These are phyloP conservation scores for Pythium apleroticum DNA, from an alignment of 352 stramenopile genomes.

Conservation along the genomic window DNA sequence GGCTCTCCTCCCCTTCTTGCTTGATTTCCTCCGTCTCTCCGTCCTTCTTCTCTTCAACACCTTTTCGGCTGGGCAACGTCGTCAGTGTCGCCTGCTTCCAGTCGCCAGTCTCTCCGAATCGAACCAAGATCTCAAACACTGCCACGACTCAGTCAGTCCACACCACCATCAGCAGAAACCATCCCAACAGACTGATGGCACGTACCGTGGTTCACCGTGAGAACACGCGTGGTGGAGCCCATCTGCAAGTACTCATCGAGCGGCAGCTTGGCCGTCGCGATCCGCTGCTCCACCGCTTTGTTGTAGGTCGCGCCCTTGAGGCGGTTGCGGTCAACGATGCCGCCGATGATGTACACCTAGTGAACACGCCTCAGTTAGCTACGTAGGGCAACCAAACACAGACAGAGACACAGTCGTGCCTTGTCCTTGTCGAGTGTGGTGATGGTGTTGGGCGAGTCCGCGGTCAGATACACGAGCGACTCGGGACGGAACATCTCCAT, in stretches of 20 bases:
- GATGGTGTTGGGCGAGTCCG: constrained; percentile 92
- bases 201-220: constrained; percentile 89
- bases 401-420: constrained; percentile 22
- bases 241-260: constrained; percentile 86
- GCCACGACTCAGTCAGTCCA: constrained; percentile 9
- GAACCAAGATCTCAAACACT: constrained; percentile 84
- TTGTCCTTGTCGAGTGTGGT: constrained; percentile 85
- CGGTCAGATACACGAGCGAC: constrained; percentile 94
- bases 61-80: constrained; percentile 70
- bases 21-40: neutral
- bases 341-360: constrained; percentile 95
- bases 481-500: constrained; percentile 78
- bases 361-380: neutral
- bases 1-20: neutral
- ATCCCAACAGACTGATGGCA: neutral
- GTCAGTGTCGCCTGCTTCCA: constrained; percentile 73
- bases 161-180: neutral
- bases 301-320: constrained; percentile 93
- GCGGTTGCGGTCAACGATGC: constrained; percentile 97
- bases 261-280: constrained; percentile 91
- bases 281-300: constrained; percentile 88
- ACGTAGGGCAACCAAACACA: neutral
- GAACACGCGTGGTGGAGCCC: constrained; percentile 64
- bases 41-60: constrained; percentile 50
- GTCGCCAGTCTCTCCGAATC: constrained; percentile 66